A percentile compares a stretch with the other conserved stretches of the same genome.
phyloP scores from a whole-genome alignment of 176 grass and related monocot species.

The Aegilops umbellulata region DNA sequence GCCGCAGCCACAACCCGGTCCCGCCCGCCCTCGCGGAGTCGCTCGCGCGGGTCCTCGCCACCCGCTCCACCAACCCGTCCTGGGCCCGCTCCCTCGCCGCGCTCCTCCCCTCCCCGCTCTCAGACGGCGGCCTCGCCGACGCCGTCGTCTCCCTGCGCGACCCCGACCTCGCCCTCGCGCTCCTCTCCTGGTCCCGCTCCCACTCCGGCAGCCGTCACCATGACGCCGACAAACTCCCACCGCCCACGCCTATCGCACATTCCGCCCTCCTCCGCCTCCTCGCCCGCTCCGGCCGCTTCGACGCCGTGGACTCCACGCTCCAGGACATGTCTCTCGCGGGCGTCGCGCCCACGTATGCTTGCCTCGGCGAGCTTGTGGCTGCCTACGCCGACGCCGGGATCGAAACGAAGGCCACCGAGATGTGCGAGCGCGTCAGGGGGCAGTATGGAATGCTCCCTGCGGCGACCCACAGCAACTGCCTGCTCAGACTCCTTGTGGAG shows the following conservation, averaged over 20 bases:
- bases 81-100: constrained; percentile 34
- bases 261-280: constrained; percentile 39
- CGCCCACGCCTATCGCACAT: constrained; percentile 31
- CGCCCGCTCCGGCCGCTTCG: constrained; percentile 31
- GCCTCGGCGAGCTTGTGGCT: constrained; percentile 24
- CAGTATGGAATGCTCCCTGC: constrained; percentile 31
- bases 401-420: constrained; percentile 23
- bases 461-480: constrained; percentile 35
- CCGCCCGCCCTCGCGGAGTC: constrained; percentile 12
- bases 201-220: neutral
- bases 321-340: constrained; percentile 17
- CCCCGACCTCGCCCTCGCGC: constrained; percentile 29
- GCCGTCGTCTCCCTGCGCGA: constrained; percentile 31
- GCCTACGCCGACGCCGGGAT: constrained; percentile 37
- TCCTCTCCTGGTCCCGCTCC: constrained; percentile 33
- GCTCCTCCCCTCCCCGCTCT: constrained; percentile 44
- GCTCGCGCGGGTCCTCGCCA: constrained; percentile 38
- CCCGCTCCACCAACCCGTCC: constrained; percentile 26
- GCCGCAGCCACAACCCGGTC: neutral
- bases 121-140: constrained; percentile 41
- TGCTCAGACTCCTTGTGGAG: constrained; percentile 58
- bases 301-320: constrained; percentile 12
- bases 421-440: constrained; percentile 25
- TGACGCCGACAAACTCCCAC: neutral
- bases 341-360: constrained; percentile 23